A percentile compares a stretch with the other conserved stretches of the same genome.
These are phyloP conservation scores for Fusarium paranaense DNA, from an alignment of 2,329 filamentous ascomycete genomes.

Conservation along the genomic window DNA sequence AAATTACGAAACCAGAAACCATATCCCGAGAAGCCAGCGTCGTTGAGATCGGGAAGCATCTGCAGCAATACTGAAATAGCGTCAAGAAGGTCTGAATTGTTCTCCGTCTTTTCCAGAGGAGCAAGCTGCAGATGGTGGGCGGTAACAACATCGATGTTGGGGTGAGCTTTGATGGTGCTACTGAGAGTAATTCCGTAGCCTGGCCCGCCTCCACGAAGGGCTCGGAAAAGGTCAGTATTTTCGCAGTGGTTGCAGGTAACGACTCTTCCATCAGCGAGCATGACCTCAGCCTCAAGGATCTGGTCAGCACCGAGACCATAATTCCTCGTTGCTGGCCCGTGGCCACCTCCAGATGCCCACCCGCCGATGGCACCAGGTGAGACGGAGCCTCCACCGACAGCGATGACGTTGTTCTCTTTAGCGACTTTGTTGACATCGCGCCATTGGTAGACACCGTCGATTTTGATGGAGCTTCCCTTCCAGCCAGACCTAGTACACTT, in stretches of 20 bases:
- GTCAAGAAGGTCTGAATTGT: slow-evolving; percentile 15
- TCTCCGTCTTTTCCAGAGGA: slow-evolving; percentile 16
- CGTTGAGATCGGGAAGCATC: slow-evolving; percentile 25
- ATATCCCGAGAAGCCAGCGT: slow-evolving; percentile 30
- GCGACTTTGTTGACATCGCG: slow-evolving; percentile 31
- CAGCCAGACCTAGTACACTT: slow-evolving; percentile 10
- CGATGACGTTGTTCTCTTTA: slow-evolving; percentile 22
- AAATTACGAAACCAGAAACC: slow-evolving; percentile 33
- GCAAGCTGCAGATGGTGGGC: slow-evolving; percentile 17
- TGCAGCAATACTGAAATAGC: slow-evolving; percentile 11
- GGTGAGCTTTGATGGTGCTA: slow-evolving; percentile 27
- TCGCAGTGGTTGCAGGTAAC: slow-evolving; percentile 23
- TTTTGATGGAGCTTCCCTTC: slow-evolving; percentile 20
- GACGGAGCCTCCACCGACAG: slow-evolving; percentile 27
- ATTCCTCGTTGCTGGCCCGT: slow-evolving; percentile 29
- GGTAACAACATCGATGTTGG: slow-evolving; percentile 19
- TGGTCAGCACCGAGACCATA: slow-evolving; percentile 30
- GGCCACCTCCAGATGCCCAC: slow-evolving; percentile 27
- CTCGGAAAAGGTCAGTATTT: slow-evolving; percentile 26
- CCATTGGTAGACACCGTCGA: slow-evolving; percentile 29
- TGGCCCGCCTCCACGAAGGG: slow-evolving; percentile 26
- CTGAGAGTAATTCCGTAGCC: slow-evolving; percentile 25
- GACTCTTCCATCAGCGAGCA: slow-evolving; percentile 19
- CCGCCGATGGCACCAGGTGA: slow-evolving; percentile 30
- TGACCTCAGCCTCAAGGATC: slow-evolving; percentile 28